These are phyloP conservation scores for Sarocladiaceae sp. DNA, from an alignment of 2,329 filamentous ascomycete genomes.

Conservation along the genomic window DNA sequence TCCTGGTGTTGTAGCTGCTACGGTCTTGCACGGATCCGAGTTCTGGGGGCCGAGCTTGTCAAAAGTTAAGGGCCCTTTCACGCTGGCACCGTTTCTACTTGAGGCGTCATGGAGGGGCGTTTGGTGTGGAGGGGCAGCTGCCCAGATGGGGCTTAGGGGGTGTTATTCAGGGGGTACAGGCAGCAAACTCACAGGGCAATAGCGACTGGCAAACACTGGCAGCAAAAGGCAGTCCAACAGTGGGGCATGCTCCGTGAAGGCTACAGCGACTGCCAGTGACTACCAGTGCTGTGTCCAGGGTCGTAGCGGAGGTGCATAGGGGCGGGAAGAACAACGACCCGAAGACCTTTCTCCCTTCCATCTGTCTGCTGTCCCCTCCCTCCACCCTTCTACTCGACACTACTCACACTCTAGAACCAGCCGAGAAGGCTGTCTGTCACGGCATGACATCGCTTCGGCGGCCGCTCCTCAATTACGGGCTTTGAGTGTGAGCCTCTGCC, in stretches of 20 bases:
- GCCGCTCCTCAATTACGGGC: neutral
- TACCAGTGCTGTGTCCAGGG: no score
- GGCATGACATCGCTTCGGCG: neutral
- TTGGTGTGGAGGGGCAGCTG: neutral
- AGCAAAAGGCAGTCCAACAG: neutral
- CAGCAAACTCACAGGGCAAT: neutral
- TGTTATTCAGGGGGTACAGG: neutral
- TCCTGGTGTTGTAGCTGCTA: neutral
- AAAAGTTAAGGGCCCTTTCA: neutral
- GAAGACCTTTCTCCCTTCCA: neutral
- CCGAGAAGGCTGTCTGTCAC: no score
- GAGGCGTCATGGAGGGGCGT: neutral
- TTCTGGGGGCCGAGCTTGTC: slow-evolving; percentile 2
- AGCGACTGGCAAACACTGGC: neutral
- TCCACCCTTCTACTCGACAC: neutral
- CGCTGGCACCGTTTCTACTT: neutral
- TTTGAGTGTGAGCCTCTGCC: neutral
- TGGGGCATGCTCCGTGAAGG: no score
- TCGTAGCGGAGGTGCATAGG: neutral
- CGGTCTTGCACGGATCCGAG: neutral
- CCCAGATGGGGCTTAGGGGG: neutral
- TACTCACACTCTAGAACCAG: no score
- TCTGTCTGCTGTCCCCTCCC: neutral
- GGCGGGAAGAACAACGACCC: slow-evolving; percentile 7
- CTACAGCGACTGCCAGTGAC: no score